Percentiles rank a stretch among this genome's conserved stretches.
Conservation (phyloP, 441 rosid genomes). For the Adansonia gregorii region DNA sequence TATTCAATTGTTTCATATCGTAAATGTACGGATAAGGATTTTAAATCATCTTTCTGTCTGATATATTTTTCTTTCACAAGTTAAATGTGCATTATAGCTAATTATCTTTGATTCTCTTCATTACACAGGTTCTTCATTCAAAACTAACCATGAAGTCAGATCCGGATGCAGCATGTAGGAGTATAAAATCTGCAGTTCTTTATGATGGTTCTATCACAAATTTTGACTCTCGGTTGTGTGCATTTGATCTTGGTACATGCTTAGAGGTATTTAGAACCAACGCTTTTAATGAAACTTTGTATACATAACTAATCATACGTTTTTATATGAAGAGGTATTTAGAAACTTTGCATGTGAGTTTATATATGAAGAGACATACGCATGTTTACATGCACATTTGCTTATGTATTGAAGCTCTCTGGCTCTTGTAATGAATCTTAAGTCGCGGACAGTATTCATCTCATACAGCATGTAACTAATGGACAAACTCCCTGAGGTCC, state of each 20-base stretch:
- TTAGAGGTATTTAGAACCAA: slow-evolving; percentile 62
- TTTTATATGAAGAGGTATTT: not conserved
- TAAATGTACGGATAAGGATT: slow-evolving; percentile 11
- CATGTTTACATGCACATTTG: slow-evolving; percentile 1
- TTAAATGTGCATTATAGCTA: slow-evolving; percentile 16
- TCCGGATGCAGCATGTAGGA: slow-evolving; percentile 33
- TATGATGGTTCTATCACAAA: slow-evolving; percentile 84
- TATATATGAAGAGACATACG: not conserved
- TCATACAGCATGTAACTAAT: not conserved
- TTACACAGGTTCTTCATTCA: slow-evolving; percentile 73
- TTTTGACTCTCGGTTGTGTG: slow-evolving; percentile 67
- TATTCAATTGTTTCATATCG: not conserved
- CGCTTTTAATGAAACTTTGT: slow-evolving; percentile 18
- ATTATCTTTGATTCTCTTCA: slow-evolving; percentile 26
- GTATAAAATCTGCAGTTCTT: slow-evolving; percentile 70
- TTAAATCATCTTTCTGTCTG: not conserved
- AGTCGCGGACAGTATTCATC: not conserved
- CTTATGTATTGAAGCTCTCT: not conserved
- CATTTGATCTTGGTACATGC: slow-evolving; percentile 89
- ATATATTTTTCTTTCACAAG: not conserved
- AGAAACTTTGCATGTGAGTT: not conserved
- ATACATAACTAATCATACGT: not conserved
- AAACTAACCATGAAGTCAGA: slow-evolving; percentile 59
- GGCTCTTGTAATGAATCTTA: not conserved
- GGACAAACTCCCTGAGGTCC: not conserved